Conservation (phyloP, 164 flowering plant genomes). For the Dillenia turbinata region DNA sequence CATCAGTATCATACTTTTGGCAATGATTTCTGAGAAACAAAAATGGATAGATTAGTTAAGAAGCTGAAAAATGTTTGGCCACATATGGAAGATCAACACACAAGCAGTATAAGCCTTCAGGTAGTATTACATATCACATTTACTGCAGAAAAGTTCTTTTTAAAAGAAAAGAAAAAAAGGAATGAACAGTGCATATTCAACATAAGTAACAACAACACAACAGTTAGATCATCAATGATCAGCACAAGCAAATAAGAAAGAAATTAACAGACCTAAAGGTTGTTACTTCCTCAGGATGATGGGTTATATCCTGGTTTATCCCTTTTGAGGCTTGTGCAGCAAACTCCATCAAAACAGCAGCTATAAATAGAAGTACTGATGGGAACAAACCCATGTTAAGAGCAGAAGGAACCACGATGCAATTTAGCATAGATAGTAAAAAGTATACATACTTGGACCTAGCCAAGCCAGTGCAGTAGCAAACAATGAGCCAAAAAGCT, state of each 20-base stretch:
- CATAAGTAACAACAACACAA: neutral
- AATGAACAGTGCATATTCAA: too few relatives aligned
- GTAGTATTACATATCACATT: too few relatives aligned
- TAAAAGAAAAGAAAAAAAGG: neutral
- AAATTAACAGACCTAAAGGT: slow-evolving; percentile 47
- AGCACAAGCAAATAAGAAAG: neutral
- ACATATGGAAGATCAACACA: neutral
- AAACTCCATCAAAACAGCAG: slow-evolving; percentile 89
- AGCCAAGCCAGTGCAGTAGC: slow-evolving; percentile 90
- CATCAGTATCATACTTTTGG: slow-evolving; percentile 26
- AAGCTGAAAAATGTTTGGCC: neutral
- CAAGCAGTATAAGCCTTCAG: too few relatives aligned
- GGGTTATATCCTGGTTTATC: slow-evolving; percentile 44
- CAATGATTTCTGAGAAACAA: slow-evolving; percentile 40
- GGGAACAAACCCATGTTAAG: slow-evolving; percentile 7
- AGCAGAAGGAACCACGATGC: neutral
- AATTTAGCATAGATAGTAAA: neutral
- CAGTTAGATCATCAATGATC: too few relatives aligned
- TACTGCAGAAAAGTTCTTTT: too few relatives aligned
- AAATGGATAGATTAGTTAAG: slow-evolving; percentile 12
- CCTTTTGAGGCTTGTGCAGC: slow-evolving; percentile 91
- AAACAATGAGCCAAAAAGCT: slow-evolving; percentile 91
- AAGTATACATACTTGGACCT: slow-evolving; percentile 71
- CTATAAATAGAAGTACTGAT: slow-evolving; percentile 73
- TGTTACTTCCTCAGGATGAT: slow-evolving; percentile 50